These are phyloP conservation scores for Fistulinella staudtii DNA, from an alignment of 1,284 basidiomycete genomes.

Conservation along the genomic window DNA sequence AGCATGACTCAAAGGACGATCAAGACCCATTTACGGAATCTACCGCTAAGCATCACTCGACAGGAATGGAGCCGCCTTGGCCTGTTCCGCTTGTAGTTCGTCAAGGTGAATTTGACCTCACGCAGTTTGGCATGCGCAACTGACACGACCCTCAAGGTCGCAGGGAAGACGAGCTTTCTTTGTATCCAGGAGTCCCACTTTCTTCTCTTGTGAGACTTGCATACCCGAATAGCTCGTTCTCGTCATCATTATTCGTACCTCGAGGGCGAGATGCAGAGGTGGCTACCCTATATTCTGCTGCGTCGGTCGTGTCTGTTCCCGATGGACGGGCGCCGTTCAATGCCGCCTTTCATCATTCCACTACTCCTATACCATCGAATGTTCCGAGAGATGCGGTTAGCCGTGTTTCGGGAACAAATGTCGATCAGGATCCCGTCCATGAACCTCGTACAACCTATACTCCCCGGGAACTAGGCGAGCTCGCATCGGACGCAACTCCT, in stretches of 20 bases:
- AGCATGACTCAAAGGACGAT: constrained; percentile 11
- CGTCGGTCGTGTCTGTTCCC: constrained; percentile 71
- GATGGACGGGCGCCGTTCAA: constrained; percentile 37
- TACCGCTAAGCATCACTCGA: constrained; percentile 18
- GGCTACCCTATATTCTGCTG: constrained; percentile 80
- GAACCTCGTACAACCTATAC: constrained; percentile 54
- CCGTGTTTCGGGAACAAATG: constrained; percentile 17
- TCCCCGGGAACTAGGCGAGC: constrained; percentile 63
- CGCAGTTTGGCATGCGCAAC: background rate
- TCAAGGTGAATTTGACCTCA: constrained; percentile 20
- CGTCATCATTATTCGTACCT: constrained; percentile 32
- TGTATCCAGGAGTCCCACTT: constrained; percentile 56
- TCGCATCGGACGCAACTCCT: constrained; percentile 77
- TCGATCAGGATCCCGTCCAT: constrained; percentile 22
- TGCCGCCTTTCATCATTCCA: constrained; percentile 31
- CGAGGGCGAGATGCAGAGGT: constrained; percentile 65
- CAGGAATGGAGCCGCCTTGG: constrained; percentile 17
- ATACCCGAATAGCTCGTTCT: constrained; percentile 72
- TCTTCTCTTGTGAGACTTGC: constrained; percentile 75
- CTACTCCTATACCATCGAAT: constrained; percentile 38
- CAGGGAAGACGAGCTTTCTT: constrained; percentile 20
- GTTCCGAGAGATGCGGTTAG: constrained; percentile 23
- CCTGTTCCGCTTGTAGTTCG: constrained; percentile 8
- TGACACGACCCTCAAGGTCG: constrained; percentile 21
- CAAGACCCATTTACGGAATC: constrained; percentile 14